Conservation (phyloP, 2,329 filamentous ascomycete genomes). For the Alternaria gaisen region DNA sequence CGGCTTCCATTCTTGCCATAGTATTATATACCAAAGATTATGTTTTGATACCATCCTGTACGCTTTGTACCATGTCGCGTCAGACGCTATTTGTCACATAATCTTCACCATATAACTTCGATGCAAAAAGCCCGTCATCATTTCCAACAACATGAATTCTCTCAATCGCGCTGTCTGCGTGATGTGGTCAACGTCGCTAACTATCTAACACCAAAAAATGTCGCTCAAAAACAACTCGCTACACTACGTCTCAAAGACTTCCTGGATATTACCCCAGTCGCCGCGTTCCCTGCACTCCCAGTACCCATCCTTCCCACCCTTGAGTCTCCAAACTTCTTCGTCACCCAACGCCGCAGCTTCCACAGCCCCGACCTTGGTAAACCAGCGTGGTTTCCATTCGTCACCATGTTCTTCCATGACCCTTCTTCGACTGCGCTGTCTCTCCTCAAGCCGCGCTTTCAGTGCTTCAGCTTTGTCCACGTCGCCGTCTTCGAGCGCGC, state of each 20-base stretch:
- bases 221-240: not conserved
- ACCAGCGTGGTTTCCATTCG: slow-evolving; percentile 81
- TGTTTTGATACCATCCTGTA: not conserved
- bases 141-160: not conserved
- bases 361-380: slow-evolving; percentile 67
- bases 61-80: not conserved
- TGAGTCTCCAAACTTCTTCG: slow-evolving; percentile 68
- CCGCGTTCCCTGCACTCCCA: slow-evolving; percentile 84
- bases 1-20: not conserved
- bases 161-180: not conserved
- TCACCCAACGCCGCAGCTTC: slow-evolving; percentile 45
- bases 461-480: slow-evolving; percentile 83
- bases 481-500: slow-evolving; percentile 81
- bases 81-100: not conserved
- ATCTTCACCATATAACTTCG: not conserved
- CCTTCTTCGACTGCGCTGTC: slow-evolving; percentile 77
- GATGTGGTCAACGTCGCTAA: not conserved
- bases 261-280: slow-evolving; percentile 68
- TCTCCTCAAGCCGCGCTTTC: slow-evolving; percentile 86
- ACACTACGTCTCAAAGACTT: slow-evolving; percentile 59
- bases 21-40: slow-evolving; percentile 3
- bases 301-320: slow-evolving; percentile 84
- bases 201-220: not conserved
- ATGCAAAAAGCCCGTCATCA: not conserved
- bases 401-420: slow-evolving; percentile 79